phyloP scores from a whole-genome alignment of 805 yeast genomes.

The Kockiozyma suomiensis region DNA sequence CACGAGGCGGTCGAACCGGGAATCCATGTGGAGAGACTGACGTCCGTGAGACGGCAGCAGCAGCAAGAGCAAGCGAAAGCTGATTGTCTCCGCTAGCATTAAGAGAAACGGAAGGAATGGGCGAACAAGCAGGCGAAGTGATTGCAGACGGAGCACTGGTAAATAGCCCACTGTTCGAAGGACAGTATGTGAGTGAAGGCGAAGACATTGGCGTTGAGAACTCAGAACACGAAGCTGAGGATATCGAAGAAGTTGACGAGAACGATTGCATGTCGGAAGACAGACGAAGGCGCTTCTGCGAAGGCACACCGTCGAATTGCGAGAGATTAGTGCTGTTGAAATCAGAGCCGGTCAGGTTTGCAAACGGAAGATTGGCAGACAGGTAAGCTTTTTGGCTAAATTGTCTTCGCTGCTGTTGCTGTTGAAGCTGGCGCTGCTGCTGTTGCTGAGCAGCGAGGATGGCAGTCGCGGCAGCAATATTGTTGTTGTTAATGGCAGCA shows the following conservation, averaged over 20 bases:
- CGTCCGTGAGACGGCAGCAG: not conserved
- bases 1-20: conserved; percentile 23
- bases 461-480: conserved; percentile 8
- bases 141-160: conserved; percentile 1
- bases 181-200: conserved; percentile 23
- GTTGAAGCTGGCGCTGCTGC: conserved; percentile 18
- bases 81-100: not conserved
- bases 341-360: conserved; percentile 5
- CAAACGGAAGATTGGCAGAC: not conserved
- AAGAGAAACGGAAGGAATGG: not conserved
- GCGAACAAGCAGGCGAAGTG: conserved; percentile 14
- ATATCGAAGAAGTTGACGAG: conserved; percentile 16
- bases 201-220: conserved; percentile 33
- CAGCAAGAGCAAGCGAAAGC: not conserved
- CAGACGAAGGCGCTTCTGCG: conserved; percentile 18
- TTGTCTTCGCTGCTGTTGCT: conserved; percentile 14
- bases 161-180: conserved; percentile 7
- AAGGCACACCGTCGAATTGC: not conserved
- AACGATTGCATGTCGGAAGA: conserved; percentile 11
- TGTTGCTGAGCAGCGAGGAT: conserved; percentile 15
- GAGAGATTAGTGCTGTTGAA: not conserved
- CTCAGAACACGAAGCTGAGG: conserved; percentile 29
- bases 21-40: not conserved
- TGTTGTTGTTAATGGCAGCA: conserved; percentile 9
- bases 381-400: not conserved